phyloP scores from a whole-genome alignment of 306 rosid genomes.

The Acmispon strigosus region DNA sequence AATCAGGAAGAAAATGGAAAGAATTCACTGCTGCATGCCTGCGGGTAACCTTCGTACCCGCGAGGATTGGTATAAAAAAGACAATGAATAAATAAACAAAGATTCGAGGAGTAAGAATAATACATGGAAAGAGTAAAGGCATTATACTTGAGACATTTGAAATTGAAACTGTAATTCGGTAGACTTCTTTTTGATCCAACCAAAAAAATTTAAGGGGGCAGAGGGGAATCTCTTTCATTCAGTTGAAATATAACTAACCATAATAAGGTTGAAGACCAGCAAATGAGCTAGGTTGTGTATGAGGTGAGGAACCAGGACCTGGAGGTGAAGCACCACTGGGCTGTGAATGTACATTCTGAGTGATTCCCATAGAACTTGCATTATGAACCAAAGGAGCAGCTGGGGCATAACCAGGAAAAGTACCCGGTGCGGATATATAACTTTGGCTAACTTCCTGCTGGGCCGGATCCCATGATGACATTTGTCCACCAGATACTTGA shows the following conservation, averaged over 20 bases:
- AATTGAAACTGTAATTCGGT: not conserved
- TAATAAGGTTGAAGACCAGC: conserved; percentile 25
- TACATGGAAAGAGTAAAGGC: conserved; percentile 5
- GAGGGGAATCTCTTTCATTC: not conserved
- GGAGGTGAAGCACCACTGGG: conserved; percentile 20
- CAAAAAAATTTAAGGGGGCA: not conserved
- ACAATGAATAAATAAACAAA: not conserved
- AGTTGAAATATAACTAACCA: conserved; percentile 14
- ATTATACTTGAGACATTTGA: not conserved
- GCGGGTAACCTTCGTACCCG: not conserved
- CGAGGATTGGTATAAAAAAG: not conserved
- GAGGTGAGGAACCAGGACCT: conserved; percentile 28
- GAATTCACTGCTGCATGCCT: not conserved
- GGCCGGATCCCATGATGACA: conserved; percentile 63
- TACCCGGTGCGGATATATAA: conserved; percentile 40
- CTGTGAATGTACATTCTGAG: conserved; percentile 26
- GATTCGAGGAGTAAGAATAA: not conserved
- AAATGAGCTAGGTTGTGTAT: not conserved
- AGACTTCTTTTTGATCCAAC: not conserved
- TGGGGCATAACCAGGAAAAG: conserved; percentile 45
- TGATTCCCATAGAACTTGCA: conserved; percentile 32
- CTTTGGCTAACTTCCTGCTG: conserved; percentile 41
- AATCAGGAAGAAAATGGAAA: not conserved
- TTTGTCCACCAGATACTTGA: conserved; percentile 55
- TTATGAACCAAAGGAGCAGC: conserved; percentile 31